Base-by-base conservation (phyloP, 1,284 basidiomycete genomes). In the Psilocybe mexicana region DNA sequence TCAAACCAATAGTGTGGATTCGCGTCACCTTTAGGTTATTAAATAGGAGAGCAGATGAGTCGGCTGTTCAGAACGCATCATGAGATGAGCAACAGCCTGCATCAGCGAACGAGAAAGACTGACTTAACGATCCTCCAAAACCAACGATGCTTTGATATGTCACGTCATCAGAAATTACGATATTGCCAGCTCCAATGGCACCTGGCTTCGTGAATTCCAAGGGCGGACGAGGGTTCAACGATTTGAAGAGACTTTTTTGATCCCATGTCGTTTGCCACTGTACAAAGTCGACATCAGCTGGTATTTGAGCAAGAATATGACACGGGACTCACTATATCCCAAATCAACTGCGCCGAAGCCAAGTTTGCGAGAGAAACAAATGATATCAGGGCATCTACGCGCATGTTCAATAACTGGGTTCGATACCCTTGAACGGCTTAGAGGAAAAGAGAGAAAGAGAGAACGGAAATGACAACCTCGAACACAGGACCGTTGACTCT, bases 101-200 rank as follows among this genome's bases (percentile, higher is more conserved):
- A 6, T 33, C 8, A 8, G 8, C 30, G 8, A 4, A 33, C 8
- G 46, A 33, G 35, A 33, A 51, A 44, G 23, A 67, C 74, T 35
- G 61, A 81, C 80, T 81, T 42, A 82, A 67, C 2, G 76, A 73
- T 1, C 75, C 79, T 7, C 81, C 81, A 64, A 83, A 78, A 2
- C 81, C 81, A 55, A 70, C 72, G 23, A 82, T 74, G 10, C 70
- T 67, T 62, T 82, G 81, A 60, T 74, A 80, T 4, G 72, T 68
- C 24, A 65, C 64, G 3, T 62, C 66, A 59, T 80, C 79, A 49
- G 75, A 63, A 5, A 82, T 72, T 3, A 72, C 71, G 55, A 82
- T 81, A 63, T 81, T 72, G 6, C 79, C 79, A 24, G 67, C 65
- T 0, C 74, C 77, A 51, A 72, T 74, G 2, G 69, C 57, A 3